A percentile compares a stretch with the other conserved stretches of the same genome.
These are phyloP conservation scores for Lactarius sp. DNA, from an alignment of 768 basidiomycete genomes.

Conservation along the genomic window DNA sequence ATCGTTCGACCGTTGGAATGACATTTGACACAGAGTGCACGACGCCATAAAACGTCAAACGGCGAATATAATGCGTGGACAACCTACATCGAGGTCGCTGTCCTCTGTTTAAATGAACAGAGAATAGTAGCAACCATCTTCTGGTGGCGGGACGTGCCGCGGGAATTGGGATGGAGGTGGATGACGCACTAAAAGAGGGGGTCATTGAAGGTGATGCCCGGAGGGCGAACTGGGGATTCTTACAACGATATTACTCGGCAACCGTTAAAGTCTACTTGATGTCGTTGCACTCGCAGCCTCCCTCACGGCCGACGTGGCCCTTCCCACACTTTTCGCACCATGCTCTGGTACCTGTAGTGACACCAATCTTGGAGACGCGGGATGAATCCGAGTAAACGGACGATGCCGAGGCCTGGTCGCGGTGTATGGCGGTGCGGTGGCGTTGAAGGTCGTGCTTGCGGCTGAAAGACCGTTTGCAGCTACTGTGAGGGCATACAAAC, in stretches of 20 bases:
- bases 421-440: conserved; percentile 80
- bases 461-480: conserved; percentile 87
- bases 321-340: conserved; percentile 30
- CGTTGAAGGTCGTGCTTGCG: conserved; percentile 92
- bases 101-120: conserved; percentile 29
- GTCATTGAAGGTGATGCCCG: not conserved
- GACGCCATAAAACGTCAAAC: not conserved
- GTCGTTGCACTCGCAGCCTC: conserved; percentile 45
- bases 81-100: conserved; percentile 26
- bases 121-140: conserved; percentile 25
- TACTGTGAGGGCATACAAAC: conserved; percentile 78
- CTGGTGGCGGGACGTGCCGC: conserved; percentile 26
- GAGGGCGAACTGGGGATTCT: not conserved
- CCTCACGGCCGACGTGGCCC: conserved; percentile 27
- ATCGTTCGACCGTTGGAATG: conserved; percentile 1
- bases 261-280: conserved; percentile 45
- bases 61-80: conserved; percentile 15
- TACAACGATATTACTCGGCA: conserved; percentile 6
- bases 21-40: conserved; percentile 7
- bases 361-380: conserved; percentile 20
- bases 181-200: not conserved
- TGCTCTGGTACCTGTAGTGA: conserved; percentile 15
- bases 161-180: not conserved
- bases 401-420: conserved; percentile 28
- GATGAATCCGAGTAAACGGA: conserved; percentile 27